phyloP scores from a whole-genome alignment of 2,329 filamentous ascomycete species.

The Podosphaera leucotricha region DNA sequence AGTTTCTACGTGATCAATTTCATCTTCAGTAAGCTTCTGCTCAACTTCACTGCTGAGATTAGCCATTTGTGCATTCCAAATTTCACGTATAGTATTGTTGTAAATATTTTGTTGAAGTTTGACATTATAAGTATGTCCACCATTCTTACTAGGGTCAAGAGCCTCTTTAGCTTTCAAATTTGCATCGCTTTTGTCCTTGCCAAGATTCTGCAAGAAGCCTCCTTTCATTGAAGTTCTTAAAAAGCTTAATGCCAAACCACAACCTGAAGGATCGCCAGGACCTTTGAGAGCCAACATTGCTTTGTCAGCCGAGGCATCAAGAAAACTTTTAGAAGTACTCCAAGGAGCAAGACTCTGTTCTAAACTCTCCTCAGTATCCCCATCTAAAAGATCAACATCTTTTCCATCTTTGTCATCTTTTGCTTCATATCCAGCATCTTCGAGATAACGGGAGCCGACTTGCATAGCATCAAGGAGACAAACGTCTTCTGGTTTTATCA shows the following conservation, averaged over 20 bases:
- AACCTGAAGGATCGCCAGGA: slow-evolving; percentile 80
- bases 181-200: slow-evolving; percentile 20
- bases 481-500: slow-evolving; percentile 90
- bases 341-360: slow-evolving; percentile 84
- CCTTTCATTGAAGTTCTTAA: slow-evolving; percentile 98
- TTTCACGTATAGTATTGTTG: slow-evolving; percentile 69
- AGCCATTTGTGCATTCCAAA: slow-evolving; percentile 72
- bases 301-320: slow-evolving; percentile 80
- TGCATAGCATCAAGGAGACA: slow-evolving; percentile 94
- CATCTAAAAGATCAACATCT: slow-evolving; percentile 35
- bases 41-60: slow-evolving; percentile 52
- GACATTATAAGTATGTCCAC: slow-evolving; percentile 93
- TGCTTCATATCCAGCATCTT: slow-evolving; percentile 69
- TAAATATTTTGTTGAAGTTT: slow-evolving; percentile 84
- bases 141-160: slow-evolving; percentile 69
- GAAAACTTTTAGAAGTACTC: slow-evolving; percentile 91
- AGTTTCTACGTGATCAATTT: slow-evolving; percentile 37
- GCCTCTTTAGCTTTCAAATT: slow-evolving; percentile 39
- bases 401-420: slow-evolving; percentile 39
- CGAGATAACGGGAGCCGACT: slow-evolving; percentile 71
- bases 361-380: slow-evolving; percentile 23
- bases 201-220: slow-evolving; percentile 62
- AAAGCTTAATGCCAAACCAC: slow-evolving; percentile 87
- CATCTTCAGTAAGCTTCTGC: slow-evolving; percentile 24
- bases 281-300: slow-evolving; percentile 92